These are phyloP conservation scores for Phlebiopsis gigantea DNA, from an alignment of 768 basidiomycete species.

Conservation along the genomic window DNA sequence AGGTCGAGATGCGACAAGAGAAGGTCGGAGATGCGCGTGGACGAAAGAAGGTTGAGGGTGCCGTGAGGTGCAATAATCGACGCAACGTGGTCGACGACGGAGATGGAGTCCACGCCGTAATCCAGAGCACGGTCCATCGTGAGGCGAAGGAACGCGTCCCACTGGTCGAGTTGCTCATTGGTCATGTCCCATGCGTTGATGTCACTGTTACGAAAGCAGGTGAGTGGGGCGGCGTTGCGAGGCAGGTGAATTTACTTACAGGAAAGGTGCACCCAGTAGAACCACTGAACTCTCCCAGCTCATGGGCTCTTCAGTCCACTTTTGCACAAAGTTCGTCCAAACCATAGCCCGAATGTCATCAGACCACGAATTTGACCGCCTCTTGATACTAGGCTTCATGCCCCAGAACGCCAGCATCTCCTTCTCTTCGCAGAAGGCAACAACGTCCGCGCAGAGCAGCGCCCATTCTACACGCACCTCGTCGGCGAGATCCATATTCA, in stretches of 20 bases:
- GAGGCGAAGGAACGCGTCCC: conserved; percentile 54
- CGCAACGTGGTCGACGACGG: conserved; percentile 55
- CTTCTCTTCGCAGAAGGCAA: conserved; percentile 38
- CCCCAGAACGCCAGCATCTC: conserved; percentile 42
- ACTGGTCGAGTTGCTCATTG: conserved; percentile 48
- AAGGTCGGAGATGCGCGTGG: conserved; percentile 55
- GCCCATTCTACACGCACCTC: conserved; percentile 55
- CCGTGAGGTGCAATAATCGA: conserved; percentile 36
- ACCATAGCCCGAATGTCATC: conserved; percentile 44
- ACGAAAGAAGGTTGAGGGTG: conserved; percentile 33
- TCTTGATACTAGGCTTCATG: conserved; percentile 22
- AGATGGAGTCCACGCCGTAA: conserved; percentile 46
- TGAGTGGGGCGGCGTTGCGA: not conserved
- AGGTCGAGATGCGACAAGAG: conserved; percentile 52
- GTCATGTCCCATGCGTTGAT: conserved; percentile 43
- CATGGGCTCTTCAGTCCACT: conserved; percentile 45
- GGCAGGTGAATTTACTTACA: conserved; percentile 33
- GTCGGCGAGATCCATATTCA: conserved; percentile 36
- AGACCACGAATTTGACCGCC: conserved; percentile 20
- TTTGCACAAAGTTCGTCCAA: conserved; percentile 53
- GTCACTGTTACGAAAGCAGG: conserved; percentile 12
- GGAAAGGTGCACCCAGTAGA: conserved; percentile 59
- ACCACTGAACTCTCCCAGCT: conserved; percentile 51
- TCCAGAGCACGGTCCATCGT: conserved; percentile 55
- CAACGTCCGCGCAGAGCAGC: conserved; percentile 50